phyloP scores from a whole-genome alignment of 495 filamentous ascomycete species.

The Talaromyces liani region DNA sequence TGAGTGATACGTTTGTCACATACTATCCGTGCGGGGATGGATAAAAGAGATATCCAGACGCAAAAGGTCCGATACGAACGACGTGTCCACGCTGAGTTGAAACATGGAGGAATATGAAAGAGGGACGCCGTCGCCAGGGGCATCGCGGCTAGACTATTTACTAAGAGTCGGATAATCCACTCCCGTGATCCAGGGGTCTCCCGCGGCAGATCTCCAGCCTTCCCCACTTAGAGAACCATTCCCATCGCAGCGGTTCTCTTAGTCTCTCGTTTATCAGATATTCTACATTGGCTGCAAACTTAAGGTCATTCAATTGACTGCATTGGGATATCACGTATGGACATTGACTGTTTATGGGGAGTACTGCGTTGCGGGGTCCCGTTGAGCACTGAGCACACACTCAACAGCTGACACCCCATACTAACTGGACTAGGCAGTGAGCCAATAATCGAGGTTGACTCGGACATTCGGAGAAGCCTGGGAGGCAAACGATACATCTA shows the following conservation, averaged over 20 bases:
- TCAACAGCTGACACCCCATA: not conserved
- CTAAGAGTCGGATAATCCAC: not conserved
- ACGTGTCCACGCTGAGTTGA: conserved; percentile 2
- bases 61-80: conserved; percentile 1
- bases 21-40: not conserved
- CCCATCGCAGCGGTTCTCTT: conserved; percentile 45
- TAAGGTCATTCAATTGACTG: not conserved
- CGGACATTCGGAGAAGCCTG: not conserved
- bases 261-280: not conserved
- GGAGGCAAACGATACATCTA: not conserved
- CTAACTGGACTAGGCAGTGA: not conserved
- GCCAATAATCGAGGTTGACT: not conserved
- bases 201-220: not conserved
- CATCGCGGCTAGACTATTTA: not conserved
- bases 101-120: not conserved
- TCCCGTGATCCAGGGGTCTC: not conserved
- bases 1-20: not conserved
- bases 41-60: not conserved
- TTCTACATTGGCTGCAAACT: not conserved
- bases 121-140: not conserved
- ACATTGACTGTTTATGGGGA: not conserved
- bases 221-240: conserved; percentile 33
- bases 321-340: not conserved
- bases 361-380: not conserved
- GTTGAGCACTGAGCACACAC: not conserved